These are phyloP conservation scores for Kurtzmaniella cleridarum DNA, from an alignment of 805 yeast genomes.

Conservation along the genomic window DNA sequence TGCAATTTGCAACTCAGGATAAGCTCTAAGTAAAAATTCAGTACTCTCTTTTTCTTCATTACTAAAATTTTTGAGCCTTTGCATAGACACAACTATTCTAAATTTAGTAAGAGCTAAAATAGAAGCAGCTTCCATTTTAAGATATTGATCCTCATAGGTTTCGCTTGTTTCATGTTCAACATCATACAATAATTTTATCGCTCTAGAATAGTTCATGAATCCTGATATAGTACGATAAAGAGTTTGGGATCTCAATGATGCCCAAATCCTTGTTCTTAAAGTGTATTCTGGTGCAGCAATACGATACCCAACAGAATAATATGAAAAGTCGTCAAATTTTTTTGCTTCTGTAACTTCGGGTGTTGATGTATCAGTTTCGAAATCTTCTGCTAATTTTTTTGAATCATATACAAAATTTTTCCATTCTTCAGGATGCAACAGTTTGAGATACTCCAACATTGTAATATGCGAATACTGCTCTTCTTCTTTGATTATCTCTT, in stretches of 20 bases:
- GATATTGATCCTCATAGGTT: slow-evolving; percentile 24
- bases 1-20: slow-evolving; percentile 85
- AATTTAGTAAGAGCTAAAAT: slow-evolving; percentile 80
- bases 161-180: slow-evolving; percentile 83
- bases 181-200: slow-evolving; percentile 80
- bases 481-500: slow-evolving; percentile 95
- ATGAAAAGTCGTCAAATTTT: slow-evolving; percentile 87
- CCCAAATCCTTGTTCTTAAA: slow-evolving; percentile 96
- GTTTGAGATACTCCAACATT: slow-evolving; percentile 87
- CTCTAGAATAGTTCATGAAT: slow-evolving; percentile 97
- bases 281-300: slow-evolving; percentile 97
- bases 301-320: slow-evolving; percentile 95
- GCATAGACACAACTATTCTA: slow-evolving; percentile 80
- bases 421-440: slow-evolving; percentile 96
- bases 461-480: slow-evolving; percentile 95
- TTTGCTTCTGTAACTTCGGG: slow-evolving; percentile 12
- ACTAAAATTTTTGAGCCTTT: slow-evolving; percentile 66
- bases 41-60: slow-evolving; percentile 75
- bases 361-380: slow-evolving; percentile 40
- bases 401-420: slow-evolving; percentile 96
- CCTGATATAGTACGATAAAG: slow-evolving; percentile 96
- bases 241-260: slow-evolving; percentile 94
- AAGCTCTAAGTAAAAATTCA: slow-evolving; percentile 74
- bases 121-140: slow-evolving; percentile 40
- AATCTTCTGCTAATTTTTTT: slow-evolving; percentile 89